Percentiles rank a stretch among this genome's conserved stretches.
phyloP scores from a whole-genome alignment of 2,329 filamentous ascomycete genomes.

The Aspergillus tamarii region DNA sequence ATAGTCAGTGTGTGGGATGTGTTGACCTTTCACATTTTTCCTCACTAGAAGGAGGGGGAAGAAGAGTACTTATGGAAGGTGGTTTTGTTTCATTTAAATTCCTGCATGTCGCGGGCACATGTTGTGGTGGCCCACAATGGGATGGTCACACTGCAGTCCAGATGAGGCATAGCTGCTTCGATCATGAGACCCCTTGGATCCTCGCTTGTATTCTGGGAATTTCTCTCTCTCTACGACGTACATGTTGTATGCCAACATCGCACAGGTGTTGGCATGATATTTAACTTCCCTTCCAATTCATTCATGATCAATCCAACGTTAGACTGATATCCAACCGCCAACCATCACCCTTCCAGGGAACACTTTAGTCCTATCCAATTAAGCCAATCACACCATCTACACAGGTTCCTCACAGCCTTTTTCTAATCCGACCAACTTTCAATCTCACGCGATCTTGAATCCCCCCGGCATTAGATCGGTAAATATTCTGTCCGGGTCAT shows the following conservation, averaged over 20 bases:
- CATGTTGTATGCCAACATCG: background rate
- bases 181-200: background rate
- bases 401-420: background rate
- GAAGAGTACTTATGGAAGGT: background rate
- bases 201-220: background rate
- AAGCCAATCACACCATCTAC: background rate
- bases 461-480: slow-evolving; percentile 5
- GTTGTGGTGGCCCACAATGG: slow-evolving; percentile 1
- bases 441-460: background rate
- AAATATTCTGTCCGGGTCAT: slow-evolving; percentile 4
- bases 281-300: background rate
- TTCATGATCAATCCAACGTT: no score
- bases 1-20: slow-evolving; percentile 14
- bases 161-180: slow-evolving; percentile 5
- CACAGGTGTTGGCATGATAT: background rate
- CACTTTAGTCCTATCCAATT: background rate
- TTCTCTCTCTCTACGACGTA: background rate
- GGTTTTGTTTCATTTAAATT: background rate
- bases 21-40: background rate
- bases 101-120: background rate
- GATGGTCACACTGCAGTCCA: background rate
- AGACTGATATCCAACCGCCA: no score
- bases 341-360: no score
- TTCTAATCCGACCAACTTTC: background rate
- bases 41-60: background rate